phyloP scores from a whole-genome alignment of 352 stramenopile genomes.

The Globisporangium rhizosaccharum region DNA sequence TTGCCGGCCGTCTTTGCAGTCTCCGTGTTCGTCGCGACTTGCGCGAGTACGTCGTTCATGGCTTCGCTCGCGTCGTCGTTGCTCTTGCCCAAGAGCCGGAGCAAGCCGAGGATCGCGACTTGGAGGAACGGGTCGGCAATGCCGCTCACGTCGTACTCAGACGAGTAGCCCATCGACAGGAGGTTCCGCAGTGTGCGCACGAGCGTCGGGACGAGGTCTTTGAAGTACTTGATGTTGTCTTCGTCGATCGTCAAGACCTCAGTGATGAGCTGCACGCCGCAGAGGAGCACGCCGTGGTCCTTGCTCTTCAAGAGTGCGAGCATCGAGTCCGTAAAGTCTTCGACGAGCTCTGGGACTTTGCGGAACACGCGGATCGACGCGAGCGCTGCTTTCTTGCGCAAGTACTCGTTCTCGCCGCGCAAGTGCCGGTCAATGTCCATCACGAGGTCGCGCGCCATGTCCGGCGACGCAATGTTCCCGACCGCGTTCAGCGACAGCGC shows the following conservation, averaged over 20 bases:
- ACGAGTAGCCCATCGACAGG: constrained; percentile 96
- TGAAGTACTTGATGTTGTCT: constrained; percentile 72
- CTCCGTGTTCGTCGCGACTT: constrained; percentile 99
- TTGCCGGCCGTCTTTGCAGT: constrained; percentile 99
- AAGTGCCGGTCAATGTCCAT: constrained; percentile 97
- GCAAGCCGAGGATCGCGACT: constrained; percentile 85
- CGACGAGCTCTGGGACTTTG: constrained; percentile 97
- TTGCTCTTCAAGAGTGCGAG: constrained; percentile 92
- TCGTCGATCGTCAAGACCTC: constrained; percentile 86
- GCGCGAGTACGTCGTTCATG: constrained; percentile 97
- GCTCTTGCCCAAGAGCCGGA: constrained; percentile 93
- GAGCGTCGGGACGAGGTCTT: constrained; percentile 67
- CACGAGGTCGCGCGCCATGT: constrained; percentile 98
- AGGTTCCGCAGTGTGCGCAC: constrained; percentile 93
- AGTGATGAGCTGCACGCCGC: constrained; percentile 95
- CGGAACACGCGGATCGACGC: constrained; percentile 90
- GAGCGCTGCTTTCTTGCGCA: constrained; percentile 97
- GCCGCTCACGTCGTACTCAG: constrained; percentile 97
- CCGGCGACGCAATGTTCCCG: constrained; percentile 93
- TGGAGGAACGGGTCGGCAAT: constrained; percentile 99
- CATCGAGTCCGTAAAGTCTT: constrained; percentile 98
- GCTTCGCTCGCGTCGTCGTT: constrained; percentile 92
- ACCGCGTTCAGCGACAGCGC: constrained; percentile 96
- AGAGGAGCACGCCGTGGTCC: constrained; percentile 97
- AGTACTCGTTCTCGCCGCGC: constrained; percentile 90